These are phyloP conservation scores for Guyanaporus albipodus DNA, from an alignment of 768 basidiomycete species.

Conservation along the genomic window DNA sequence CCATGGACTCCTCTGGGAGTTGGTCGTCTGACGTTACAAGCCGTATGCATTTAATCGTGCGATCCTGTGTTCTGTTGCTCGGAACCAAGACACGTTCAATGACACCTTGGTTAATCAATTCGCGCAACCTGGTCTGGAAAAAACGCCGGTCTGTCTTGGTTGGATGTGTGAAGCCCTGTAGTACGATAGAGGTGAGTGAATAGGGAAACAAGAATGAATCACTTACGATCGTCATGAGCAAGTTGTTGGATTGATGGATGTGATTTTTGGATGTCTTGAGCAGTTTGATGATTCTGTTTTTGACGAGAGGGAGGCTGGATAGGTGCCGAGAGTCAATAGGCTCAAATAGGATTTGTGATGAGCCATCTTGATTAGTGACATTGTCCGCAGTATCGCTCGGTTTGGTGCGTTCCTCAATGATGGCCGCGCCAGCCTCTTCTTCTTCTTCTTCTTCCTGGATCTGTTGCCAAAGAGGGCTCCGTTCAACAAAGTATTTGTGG, in stretches of 20 bases:
- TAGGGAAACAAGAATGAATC: neutral
- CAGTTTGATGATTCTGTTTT: constrained; percentile 65
- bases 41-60: constrained; percentile 61
- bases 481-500: constrained; percentile 81
- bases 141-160: constrained; percentile 78
- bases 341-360: constrained; percentile 49
- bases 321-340: constrained; percentile 77
- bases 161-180: constrained; percentile 71
- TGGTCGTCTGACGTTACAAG: constrained; percentile 45
- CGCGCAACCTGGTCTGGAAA: constrained; percentile 70
- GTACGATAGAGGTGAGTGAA: constrained; percentile 1
- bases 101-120: constrained; percentile 66
- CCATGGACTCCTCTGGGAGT: constrained; percentile 33
- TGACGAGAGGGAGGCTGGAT: constrained; percentile 69
- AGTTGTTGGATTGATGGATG: constrained; percentile 70
- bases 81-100: constrained; percentile 75
- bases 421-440: constrained; percentile 29
- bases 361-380: constrained; percentile 14
- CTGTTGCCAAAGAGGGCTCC: constrained; percentile 69
- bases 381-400: constrained; percentile 17
- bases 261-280: constrained; percentile 65
- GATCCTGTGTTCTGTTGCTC: constrained; percentile 45
- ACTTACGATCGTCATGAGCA: constrained; percentile 73
- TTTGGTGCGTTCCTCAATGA: constrained; percentile 12
- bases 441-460: constrained; percentile 66